Conservation (phyloP, 768 basidiomycete species). For the Rhodotorula kratochvilovae region DNA sequence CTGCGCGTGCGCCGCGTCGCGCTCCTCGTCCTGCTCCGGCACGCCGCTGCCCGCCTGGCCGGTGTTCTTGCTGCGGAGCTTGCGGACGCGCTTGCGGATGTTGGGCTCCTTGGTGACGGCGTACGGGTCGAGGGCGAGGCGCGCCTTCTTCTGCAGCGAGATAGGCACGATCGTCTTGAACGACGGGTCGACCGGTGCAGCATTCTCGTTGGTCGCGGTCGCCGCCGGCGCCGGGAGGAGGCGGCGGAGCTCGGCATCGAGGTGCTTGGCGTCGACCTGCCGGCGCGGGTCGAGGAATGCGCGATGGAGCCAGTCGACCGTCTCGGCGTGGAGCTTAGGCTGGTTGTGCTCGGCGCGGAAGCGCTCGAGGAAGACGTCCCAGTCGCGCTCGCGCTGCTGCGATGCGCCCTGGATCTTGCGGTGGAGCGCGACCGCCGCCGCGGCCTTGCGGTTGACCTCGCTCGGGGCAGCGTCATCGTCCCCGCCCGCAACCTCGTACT, state of each 20-base stretch:
- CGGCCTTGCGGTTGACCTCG: slow-evolving; percentile 45
- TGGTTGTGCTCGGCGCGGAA: slow-evolving; percentile 44
- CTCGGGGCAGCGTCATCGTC: slow-evolving; percentile 29
- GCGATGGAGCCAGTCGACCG: slow-evolving; percentile 35
- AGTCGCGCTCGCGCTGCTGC: slow-evolving; percentile 60
- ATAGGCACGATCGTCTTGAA: slow-evolving; percentile 20
- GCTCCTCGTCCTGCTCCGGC: neutral
- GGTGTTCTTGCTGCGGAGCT: neutral
- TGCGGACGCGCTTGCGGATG: slow-evolving; percentile 13
- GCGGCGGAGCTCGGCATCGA: slow-evolving; percentile 36
- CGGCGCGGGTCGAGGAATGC: slow-evolving; percentile 31
- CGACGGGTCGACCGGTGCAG: neutral
- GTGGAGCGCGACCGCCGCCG: slow-evolving; percentile 51
- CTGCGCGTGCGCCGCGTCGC: neutral
- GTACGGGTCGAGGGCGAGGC: slow-evolving; percentile 27
- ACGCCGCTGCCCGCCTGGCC: neutral
- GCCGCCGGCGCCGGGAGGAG: slow-evolving; percentile 4
- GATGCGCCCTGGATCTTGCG: slow-evolving; percentile 64
- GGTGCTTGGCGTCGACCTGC: slow-evolving; percentile 21
- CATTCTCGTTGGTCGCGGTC: neutral
- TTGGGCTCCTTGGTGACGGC: slow-evolving; percentile 22
- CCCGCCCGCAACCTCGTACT: slow-evolving; percentile 36
- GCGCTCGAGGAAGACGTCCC: slow-evolving; percentile 58
- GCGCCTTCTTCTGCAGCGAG: slow-evolving; percentile 4
- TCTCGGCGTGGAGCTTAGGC: neutral